Conservation (phyloP, 495 filamentous ascomycete genomes). For the Jackrogersella multiformis region DNA sequence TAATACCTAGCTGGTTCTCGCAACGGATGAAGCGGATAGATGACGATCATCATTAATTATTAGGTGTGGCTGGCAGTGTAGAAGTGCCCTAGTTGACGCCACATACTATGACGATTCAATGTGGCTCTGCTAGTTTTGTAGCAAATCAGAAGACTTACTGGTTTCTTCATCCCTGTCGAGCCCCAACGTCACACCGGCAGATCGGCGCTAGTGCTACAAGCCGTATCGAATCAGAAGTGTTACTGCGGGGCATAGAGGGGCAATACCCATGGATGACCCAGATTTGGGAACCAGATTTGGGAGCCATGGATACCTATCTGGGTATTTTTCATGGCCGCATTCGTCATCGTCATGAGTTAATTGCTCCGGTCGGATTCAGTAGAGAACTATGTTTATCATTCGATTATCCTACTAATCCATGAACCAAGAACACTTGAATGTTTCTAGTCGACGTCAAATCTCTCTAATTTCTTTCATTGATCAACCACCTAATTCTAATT, state of each 20-base stretch:
- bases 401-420: constrained; percentile 8
- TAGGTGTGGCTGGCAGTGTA: constrained; percentile 18
- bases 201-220: constrained; percentile 28
- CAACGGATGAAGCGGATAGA: constrained; percentile 37
- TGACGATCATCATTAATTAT: constrained; percentile 36
- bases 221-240: constrained; percentile 24
- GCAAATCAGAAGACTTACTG: constrained; percentile 17
- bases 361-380: constrained; percentile 14
- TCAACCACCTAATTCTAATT: constrained; percentile 20
- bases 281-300: constrained; percentile 15
- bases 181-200: constrained; percentile 31
- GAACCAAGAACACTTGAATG: not conserved
- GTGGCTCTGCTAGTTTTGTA: constrained; percentile 21
- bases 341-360: constrained; percentile 37
- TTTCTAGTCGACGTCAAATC: constrained; percentile 32
- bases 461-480: constrained; percentile 39
- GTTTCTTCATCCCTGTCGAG: constrained; percentile 3
- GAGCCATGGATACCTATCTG: too few species aligned
- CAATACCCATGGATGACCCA: constrained; percentile 8
- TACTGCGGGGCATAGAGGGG: constrained; percentile 24
- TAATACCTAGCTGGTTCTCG: not conserved
- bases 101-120: constrained; percentile 22
- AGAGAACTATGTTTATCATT: constrained; percentile 6
- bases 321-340: constrained; percentile 26
- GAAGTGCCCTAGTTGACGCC: constrained; percentile 17